These are phyloP conservation scores for Lupinus albus DNA, from an alignment of 306 rosid species.

Conservation along the genomic window DNA sequence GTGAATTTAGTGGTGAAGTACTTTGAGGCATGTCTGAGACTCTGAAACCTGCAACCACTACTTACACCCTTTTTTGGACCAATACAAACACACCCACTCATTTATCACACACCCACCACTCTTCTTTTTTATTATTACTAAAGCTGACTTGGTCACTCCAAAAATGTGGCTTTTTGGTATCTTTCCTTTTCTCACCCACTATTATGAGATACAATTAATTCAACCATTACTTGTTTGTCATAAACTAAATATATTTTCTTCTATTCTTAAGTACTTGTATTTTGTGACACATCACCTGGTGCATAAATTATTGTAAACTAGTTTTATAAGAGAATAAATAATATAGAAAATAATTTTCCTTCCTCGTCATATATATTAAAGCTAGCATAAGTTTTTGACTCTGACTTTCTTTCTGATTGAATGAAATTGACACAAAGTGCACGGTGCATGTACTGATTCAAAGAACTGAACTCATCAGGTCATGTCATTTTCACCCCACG, in stretches of 20 bases:
- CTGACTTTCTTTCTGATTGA: neutral
- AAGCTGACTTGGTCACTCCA: conserved; percentile 38
- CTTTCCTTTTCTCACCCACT: neutral
- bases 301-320: too few species aligned
- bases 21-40: neutral
- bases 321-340: too few species aligned
- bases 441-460: conserved; percentile 13
- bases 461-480: conserved; percentile 9
- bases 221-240: too few species aligned
- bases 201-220: too few species aligned
- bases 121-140: conserved; percentile 35
- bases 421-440: conserved; percentile 20
- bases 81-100: conserved; percentile 42
- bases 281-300: too few species aligned
- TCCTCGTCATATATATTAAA: too few species aligned
- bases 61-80: conserved; percentile 45
- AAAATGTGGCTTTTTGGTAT: conserved; percentile 1
- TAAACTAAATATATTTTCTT: too few species aligned
- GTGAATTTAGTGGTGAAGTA: conserved; percentile 2
- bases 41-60: conserved; percentile 44
- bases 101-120: neutral
- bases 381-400: too few species aligned
- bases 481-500: neutral
- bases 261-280: too few species aligned
- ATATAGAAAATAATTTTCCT: too few species aligned